phyloP scores from a whole-genome alignment of 2,329 filamentous ascomycete genomes.

The Rhynchosporium secalis region DNA sequence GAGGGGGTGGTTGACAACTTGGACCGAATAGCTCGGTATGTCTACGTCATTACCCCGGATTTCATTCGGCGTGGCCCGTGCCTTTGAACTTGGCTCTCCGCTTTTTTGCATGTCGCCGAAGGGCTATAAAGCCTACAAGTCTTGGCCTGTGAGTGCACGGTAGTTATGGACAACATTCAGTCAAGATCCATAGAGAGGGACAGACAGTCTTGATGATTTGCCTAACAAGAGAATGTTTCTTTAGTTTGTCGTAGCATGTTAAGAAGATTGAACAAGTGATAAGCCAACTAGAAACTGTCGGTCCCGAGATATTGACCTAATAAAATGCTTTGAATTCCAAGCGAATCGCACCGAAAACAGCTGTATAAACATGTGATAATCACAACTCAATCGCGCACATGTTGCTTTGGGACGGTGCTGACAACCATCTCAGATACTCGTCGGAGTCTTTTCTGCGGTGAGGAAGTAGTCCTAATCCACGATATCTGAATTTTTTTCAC shows the following conservation, averaged over 20 bases:
- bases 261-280: background rate
- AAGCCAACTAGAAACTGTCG: background rate
- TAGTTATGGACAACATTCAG: too few species aligned
- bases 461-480: background rate
- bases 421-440: too few species aligned
- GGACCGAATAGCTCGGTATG: background rate
- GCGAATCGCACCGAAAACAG: background rate
- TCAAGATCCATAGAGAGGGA: too few species aligned
- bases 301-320: background rate
- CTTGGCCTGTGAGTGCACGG: too few species aligned
- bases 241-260: too few species aligned
- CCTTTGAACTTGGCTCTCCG: background rate
- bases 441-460: too few species aligned
- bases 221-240: too few species aligned
- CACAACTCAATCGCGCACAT: too few species aligned
- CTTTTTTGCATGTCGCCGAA: background rate
- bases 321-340: background rate
- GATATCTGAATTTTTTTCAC: background rate
- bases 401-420: too few species aligned
- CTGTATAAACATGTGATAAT: background rate
- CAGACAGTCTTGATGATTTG: too few species aligned
- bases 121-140: too few species aligned
- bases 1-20: constrained; percentile 3
- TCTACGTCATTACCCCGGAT: constrained; percentile 26
- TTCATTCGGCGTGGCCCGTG: constrained; percentile 11